A percentile compares a stretch with the other conserved stretches of the same genome.
phyloP scores from a whole-genome alignment of 2,329 filamentous ascomycete genomes.

The Hymenoscyphus infarciens region DNA sequence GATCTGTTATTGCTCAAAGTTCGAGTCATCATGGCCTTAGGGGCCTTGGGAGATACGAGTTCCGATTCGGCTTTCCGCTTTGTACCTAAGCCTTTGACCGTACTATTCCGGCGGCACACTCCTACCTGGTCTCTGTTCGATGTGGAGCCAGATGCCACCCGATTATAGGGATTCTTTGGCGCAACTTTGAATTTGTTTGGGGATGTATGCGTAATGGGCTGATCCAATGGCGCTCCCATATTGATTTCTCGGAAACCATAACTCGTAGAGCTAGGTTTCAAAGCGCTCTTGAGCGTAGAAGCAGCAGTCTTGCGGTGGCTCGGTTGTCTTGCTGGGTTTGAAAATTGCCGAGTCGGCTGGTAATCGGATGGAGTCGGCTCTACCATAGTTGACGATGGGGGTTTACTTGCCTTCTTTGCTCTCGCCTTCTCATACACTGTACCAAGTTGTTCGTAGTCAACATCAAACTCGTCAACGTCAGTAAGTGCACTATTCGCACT shows the following conservation, averaged over 20 bases:
- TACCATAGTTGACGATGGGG: neutral
- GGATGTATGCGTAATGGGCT: neutral
- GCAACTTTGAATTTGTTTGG: neutral
- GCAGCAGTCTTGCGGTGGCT: conserved; percentile 1
- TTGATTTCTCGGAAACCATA: neutral
- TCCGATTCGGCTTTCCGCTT: conserved; percentile 5
- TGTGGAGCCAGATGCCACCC: neutral
- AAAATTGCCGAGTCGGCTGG: conserved; percentile 4
- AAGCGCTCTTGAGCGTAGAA: conserved; percentile 1
- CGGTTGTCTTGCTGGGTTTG: conserved; percentile 4
- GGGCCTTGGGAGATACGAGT: neutral
- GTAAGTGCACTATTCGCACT: neutral
- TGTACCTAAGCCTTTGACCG: neutral
- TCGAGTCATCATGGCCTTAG: conserved; percentile 2
- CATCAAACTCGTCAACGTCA: neutral
- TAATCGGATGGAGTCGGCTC: neutral
- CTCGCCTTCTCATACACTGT: neutral
- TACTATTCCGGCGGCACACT: neutral
- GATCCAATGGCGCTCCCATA: neutral
- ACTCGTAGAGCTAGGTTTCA: conserved; percentile 1
- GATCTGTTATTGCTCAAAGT: neutral
- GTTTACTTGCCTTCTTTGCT: neutral
- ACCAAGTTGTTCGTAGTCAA: neutral
- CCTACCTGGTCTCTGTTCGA: neutral
- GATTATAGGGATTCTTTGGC: neutral